These are phyloP conservation scores for Zarea fungicola DNA, from an alignment of 2,329 filamentous ascomycete genomes.

Conservation along the genomic window DNA sequence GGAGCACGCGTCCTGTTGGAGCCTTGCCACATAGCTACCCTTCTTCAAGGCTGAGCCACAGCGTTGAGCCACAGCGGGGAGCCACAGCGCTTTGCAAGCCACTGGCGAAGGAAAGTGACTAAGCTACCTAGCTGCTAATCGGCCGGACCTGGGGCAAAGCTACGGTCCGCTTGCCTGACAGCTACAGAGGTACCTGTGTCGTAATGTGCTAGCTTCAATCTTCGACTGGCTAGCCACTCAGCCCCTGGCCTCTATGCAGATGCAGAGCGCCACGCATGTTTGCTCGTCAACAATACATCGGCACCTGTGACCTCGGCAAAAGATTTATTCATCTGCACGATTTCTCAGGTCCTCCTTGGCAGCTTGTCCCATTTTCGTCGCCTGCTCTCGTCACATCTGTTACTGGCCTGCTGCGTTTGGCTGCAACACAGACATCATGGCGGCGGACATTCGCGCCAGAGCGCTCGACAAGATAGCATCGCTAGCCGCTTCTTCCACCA, in stretches of 20 bases:
- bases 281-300: conserved; percentile 1
- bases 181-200: background rate
- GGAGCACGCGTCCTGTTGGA: conserved; percentile 15
- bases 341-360: conserved; percentile 1
- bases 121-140: conserved; percentile 11
- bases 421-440: conserved; percentile 30
- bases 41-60: background rate
- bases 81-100: background rate
- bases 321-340: conserved; percentile 4
- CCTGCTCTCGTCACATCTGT: conserved; percentile 1
- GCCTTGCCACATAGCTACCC: conserved; percentile 10
- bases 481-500: conserved; percentile 52
- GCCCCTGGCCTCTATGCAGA: conserved; percentile 6
- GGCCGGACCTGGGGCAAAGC: conserved; percentile 5
- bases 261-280: conserved; percentile 2
- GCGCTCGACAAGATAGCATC: conserved; percentile 62
- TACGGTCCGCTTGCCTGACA: conserved; percentile 7
- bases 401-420: background rate
- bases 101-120: conserved; percentile 8
- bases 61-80: background rate
- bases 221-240: conserved; percentile 1
- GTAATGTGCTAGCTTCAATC: background rate
- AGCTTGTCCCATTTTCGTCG: background rate
- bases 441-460: conserved; percentile 54
- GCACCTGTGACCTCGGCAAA: conserved; percentile 12